These are phyloP conservation scores for Suillus plorans DNA, from an alignment of 768 basidiomycete genomes.

Conservation along the genomic window DNA sequence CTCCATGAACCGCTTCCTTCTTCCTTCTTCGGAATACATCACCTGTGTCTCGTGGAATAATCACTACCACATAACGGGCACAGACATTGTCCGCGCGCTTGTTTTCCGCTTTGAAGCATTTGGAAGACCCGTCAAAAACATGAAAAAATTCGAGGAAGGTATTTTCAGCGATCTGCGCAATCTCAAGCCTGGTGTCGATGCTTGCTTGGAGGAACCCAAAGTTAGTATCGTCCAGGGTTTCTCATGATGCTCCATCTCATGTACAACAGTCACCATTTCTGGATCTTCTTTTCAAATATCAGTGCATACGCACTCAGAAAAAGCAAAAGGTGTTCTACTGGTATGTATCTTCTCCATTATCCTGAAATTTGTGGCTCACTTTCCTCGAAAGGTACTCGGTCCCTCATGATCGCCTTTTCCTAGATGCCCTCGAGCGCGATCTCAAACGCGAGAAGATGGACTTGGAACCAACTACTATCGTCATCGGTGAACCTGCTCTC, in stretches of 20 bases:
- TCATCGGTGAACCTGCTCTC: conserved; percentile 77
- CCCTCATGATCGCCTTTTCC: conserved; percentile 94
- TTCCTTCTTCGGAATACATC: conserved; percentile 86
- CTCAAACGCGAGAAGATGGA: conserved; percentile 95
- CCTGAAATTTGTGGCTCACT: background rate
- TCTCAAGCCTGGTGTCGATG: conserved; percentile 90
- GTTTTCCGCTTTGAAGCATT: conserved; percentile 95
- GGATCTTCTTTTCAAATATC: conserved; percentile 92
- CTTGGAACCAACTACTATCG: conserved; percentile 76
- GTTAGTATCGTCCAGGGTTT: conserved; percentile 38
- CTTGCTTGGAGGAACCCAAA: conserved; percentile 95
- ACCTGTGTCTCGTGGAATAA: conserved; percentile 92
- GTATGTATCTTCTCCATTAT: conserved; percentile 35
- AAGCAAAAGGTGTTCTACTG: conserved; percentile 99
- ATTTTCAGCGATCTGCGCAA: conserved; percentile 93
- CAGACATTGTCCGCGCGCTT: conserved; percentile 92
- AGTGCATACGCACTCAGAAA: conserved; percentile 97
- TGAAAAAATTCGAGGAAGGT: conserved; percentile 98
- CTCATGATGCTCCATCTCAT: conserved; percentile 10
- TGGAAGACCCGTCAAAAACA: conserved; percentile 84
- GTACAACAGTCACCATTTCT: conserved; percentile 78
- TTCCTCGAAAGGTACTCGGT: conserved; percentile 78
- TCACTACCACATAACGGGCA: conserved; percentile 92
- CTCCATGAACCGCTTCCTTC: conserved; percentile 79
- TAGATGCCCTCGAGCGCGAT: conserved; percentile 95